phyloP scores from a whole-genome alignment of 306 rosid species.

The Prunus padus region DNA sequence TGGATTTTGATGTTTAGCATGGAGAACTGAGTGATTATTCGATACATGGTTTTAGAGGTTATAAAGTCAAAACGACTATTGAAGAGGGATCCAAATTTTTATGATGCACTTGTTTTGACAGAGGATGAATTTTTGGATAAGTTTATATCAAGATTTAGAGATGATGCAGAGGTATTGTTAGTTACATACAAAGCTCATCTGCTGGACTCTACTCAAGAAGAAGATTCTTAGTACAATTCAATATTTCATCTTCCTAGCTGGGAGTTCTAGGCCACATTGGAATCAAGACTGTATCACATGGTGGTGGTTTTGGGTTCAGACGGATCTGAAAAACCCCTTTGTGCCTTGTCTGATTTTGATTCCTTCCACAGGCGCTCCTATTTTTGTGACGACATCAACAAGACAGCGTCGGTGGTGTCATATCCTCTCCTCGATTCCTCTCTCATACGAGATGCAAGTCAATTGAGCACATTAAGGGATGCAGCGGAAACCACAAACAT shows the following conservation, averaged over 20 bases:
- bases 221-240: neutral
- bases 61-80: constrained; percentile 29
- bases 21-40: constrained; percentile 46
- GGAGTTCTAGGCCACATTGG: neutral
- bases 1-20: constrained; percentile 41
- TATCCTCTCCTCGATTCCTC: too few species aligned
- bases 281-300: too few species aligned
- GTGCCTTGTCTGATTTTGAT: neutral
- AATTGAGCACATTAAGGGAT: too few species aligned
- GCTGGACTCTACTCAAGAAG: constrained; percentile 9
- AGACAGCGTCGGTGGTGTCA: too few species aligned
- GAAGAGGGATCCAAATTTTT: constrained; percentile 33
- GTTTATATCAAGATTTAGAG: constrained; percentile 34
- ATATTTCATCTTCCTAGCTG: neutral
- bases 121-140: constrained; percentile 41
- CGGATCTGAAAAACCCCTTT: neutral
- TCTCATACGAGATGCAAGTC: too few species aligned
- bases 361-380: too few species aligned
- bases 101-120: constrained; percentile 2
- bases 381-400: too few species aligned
- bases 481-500: too few species aligned
- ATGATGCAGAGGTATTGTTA: constrained; percentile 36
- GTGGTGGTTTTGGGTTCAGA: neutral
- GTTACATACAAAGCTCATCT: constrained; percentile 36
- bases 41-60: constrained; percentile 49